Evolutionary conservation across 2,329 filamentous ascomycete genomes (phyloP), one percentile per base, ranked within the genome.

Genomic region (Helicocarpus griseus): DNA sequence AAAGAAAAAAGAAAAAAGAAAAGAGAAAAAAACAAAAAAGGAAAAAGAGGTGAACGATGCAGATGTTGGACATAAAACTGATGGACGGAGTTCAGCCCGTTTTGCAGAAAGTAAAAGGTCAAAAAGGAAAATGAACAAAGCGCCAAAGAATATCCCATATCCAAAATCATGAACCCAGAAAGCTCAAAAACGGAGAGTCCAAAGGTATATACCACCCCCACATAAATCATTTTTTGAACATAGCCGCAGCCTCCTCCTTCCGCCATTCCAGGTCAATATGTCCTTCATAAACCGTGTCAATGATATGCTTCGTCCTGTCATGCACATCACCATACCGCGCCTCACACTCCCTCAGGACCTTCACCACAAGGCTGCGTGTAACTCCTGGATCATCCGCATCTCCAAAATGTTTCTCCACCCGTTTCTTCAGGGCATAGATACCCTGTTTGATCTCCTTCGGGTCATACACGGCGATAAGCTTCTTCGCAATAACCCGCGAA

Each of bases 361-460:
- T 79, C 41, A 69, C 67, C 22, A 84, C 78, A 48, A 85, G 63
- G 49, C 73, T 76, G 6, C 77, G 69, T 60, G 81, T 85, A 50
- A 85, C 73, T 21, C 73, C 79, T 51, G 82, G 81, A 56, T 90
- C 86, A 59, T 94, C 89, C 4, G 84, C 86, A 59, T 95, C 89
- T 40, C 89, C 89, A 75, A 97, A 97, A 69, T 97, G 91, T 73
- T 97, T 98, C 71, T 97, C 91, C 1, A 97, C 87, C 47, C 91
- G 81, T 73, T 95, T 95, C 62, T 85, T 85, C 58, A 97, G 76
- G 50, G 87, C 80, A 62, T 95, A 89, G 59, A 95, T 85, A n/a
- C 91, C 90, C 65, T 90, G 89, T 57, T 86, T 81, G 40, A 96
- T 80, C 69, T 96, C 89, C 65, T 87, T 90, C 19, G 77, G 76